Evolutionary conservation across 2,329 filamentous ascomycete species (phyloP), one percentile per base, ranked within the genome.

Genomic region (Coniochaeta sp.): DNA sequence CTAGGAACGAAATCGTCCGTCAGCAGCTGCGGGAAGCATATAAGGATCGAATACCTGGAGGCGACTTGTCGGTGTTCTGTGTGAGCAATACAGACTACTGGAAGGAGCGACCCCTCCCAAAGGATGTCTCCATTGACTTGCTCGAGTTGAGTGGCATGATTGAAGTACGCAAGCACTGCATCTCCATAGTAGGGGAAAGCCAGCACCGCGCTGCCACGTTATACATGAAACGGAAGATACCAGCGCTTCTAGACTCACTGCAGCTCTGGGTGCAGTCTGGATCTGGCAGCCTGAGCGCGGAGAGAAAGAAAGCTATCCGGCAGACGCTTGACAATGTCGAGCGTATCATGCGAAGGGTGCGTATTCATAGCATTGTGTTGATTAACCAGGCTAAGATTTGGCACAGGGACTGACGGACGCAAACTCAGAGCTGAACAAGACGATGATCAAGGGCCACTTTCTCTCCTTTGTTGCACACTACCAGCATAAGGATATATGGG

Each of bases 231-330:
- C 67, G 77, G 28, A 67, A 76, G 16, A 73, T 81, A 14, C 74
- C 76, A 0, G 72, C 71, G 0, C 66, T 81, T 2, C 63, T 81
- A 1, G 72, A 70, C 19, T 71, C 75, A 1, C 61, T 78, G 1
- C 67, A 72, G 6, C 69, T 80, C 0, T 82, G 78, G 79, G 70
- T 79, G 1, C 68, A 76, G 58, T 74, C 76, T 26, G 77, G 77
- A 0, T 71, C 73, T 0, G 72, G 74, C 1, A 74, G 67, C 33
- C 65, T 69, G 22, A 69, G 64, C 54, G 73, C 72, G 0, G 76
- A 79, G 62, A 67, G 67, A 14, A 77, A 73, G 55, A 65, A 67
- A 33, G 62, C 60, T 0, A 67, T 79, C 1, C 68, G 74, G 1
- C 58, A 69, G 0, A 66, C 65, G 4, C 62, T 80, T 2, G 62